Evolutionary conservation across 805 yeast genomes (phyloP).

Genomic region (Saturnispora serradocipensis): DNA sequence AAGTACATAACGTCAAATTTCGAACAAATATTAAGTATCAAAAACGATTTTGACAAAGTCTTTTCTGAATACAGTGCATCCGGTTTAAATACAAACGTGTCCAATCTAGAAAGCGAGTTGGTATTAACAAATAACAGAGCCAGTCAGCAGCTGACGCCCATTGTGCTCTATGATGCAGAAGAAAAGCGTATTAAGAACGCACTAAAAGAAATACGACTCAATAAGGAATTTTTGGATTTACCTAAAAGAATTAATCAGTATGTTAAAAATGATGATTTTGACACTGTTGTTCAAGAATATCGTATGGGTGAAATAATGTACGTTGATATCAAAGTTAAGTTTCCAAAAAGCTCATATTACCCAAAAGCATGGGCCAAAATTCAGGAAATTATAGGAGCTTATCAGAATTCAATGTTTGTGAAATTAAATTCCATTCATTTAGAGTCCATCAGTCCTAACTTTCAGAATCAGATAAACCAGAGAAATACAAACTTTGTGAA

Average conservation of each 20-base stretch:
- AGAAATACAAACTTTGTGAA: constrained; percentile 28
- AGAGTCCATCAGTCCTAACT: constrained; percentile 20
- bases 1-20: constrained; percentile 49
- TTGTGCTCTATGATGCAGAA: constrained; percentile 40
- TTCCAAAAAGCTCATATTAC: constrained; percentile 27
- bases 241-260: constrained; percentile 39
- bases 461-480: constrained; percentile 9
- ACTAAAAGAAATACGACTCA: constrained; percentile 40
- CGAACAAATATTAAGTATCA: constrained; percentile 54
- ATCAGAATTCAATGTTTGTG: constrained; percentile 47
- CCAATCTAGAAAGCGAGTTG: constrained; percentile 29
- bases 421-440: constrained; percentile 30
- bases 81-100: constrained; percentile 15
- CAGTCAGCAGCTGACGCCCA: constrained; percentile 48
- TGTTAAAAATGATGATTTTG: constrained; percentile 45
- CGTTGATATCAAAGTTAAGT: constrained; percentile 7
- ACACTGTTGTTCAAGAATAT: constrained; percentile 48
- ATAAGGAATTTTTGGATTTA: constrained; percentile 46
- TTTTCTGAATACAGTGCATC: constrained; percentile 39
- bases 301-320: constrained; percentile 33
- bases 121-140: constrained; percentile 42
- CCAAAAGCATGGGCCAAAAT: constrained; percentile 50
- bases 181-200: constrained; percentile 42
- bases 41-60: constrained; percentile 54
- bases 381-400: constrained; percentile 42